Percentiles rank a stretch among this genome's conserved stretches.
These are phyloP conservation scores for Pseudopediastrum boryanum DNA, from an alignment of 139 green algal species.

Conservation along the genomic window DNA sequence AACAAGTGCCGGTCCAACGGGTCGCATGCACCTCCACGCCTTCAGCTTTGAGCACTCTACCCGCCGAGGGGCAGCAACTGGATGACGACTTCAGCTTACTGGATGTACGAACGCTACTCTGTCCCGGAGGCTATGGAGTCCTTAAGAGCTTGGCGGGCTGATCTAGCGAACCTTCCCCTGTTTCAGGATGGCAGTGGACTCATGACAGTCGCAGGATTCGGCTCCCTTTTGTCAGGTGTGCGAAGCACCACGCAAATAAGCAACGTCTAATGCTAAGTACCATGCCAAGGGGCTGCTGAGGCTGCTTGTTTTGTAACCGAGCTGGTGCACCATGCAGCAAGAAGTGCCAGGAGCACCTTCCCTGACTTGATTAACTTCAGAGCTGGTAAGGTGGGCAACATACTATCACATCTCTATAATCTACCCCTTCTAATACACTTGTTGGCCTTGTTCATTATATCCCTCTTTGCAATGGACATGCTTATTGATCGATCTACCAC, in stretches of 20 bases:
- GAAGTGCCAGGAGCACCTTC: slow-evolving; percentile 79
- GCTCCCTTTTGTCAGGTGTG: slow-evolving; percentile 69
- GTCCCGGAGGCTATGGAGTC: too few species aligned
- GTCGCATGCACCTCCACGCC: too few species aligned
- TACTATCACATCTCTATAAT: not conserved
- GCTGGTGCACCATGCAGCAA: slow-evolving; percentile 38
- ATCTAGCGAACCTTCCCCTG: not conserved
- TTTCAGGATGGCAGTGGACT: slow-evolving; percentile 48
- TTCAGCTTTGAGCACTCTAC: too few species aligned
- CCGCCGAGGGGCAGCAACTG: too few species aligned
- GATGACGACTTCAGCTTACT: too few species aligned
- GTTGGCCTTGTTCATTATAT: not conserved
- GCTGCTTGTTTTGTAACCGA: not conserved
- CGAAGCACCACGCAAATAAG: not conserved
- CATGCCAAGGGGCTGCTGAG: not conserved
- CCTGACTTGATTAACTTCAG: slow-evolving; percentile 58
- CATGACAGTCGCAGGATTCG: slow-evolving; percentile 81
- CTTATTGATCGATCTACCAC: not conserved
- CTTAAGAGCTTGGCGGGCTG: too few species aligned
- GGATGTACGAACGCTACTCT: too few species aligned
- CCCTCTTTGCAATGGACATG: not conserved
- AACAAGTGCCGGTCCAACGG: too few species aligned
- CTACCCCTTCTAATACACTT: not conserved
- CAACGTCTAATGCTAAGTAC: not conserved
- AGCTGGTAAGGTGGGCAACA: not conserved